Evolutionary conservation across 2,329 filamentous ascomycete species (phyloP), one percentile per base, ranked within the genome.

Genomic region (Laburnicola sp.): DNA sequence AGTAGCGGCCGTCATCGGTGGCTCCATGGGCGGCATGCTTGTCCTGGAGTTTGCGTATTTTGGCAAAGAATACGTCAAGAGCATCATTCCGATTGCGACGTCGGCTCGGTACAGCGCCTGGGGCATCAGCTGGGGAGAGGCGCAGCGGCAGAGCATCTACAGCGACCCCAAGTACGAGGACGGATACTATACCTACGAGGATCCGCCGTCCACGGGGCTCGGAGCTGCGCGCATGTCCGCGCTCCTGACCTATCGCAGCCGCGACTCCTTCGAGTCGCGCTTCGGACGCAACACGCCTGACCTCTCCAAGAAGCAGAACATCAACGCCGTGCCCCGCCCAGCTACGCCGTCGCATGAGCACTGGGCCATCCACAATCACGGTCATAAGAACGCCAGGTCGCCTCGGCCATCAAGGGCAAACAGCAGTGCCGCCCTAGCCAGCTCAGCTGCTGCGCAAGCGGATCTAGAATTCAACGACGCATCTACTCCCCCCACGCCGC

Each of bases 161-260:
- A 92, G 91, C 34, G 94, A 99, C 70, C 94, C 94, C 28, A 97
- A 97, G 77, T 99, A 99, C 73, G 91, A 97, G 56, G 92, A 97
- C 66, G 94, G 94, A 38, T 97, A 97, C 75, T 99, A 97, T 70
- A 67, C 85, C 1, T 95, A 94, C 64, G 82, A 88, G 28, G 91
- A 97, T 62, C 92, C 92, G 30, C 94, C 94, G 0, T 79, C 86
- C 0, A 88, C 91, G 0, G 94, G 94, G 0, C 82, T 99, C 2
- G 91, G 92, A 9, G 94, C 94, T 6, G 94, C 94, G 25, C 91
- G 94, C 65, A 99, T 99, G 94, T 91, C 92, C 50, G 94, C 94
- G 1, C 83, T 99, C 32, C 79, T 99, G 63, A 99, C 94, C 5
- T 99, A 99, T 75, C 86, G 94, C 61, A 97, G 91, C 70, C 89